Base-by-base conservation (phyloP, 2,329 filamentous ascomycete genomes). In the Ceratocystis diversiconidia region DNA sequence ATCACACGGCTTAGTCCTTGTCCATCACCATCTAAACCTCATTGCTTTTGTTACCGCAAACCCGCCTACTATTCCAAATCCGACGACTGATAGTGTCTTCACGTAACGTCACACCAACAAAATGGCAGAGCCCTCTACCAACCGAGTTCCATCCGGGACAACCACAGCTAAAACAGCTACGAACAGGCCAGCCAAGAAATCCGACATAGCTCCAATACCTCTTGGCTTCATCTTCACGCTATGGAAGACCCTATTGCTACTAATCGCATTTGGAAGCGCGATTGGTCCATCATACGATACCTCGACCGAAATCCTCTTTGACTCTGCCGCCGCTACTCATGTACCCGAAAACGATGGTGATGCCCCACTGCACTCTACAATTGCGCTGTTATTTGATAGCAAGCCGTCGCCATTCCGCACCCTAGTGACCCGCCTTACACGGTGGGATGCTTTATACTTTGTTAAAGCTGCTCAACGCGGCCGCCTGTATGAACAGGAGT, bases 401-500 rank as follows among this genome's bases (percentile, higher is more conserved):
- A 19, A 22, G 17, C 4, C 60, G 19, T 60, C 66, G 15, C 19
- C 65, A 17, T 46, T 67, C 50, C 52, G 61, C 28, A 66, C 62
- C 2, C 70, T 87, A 1, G 74, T 79, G 22, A 75, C 79, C 43
- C 83, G 83, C 55, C 76, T 94, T 66, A 85, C 85, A 5, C 81
- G 88, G 73, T 95, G 90, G 90, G 90, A 95, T 73, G 87, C 86
- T 41, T 79, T 95, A 69, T 94, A 92, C 74, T 92, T 86, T 71
- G 77, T 86, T 67, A 80, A 84, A 69, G 73, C 79, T 57, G 82
- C 88, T 3, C 79, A 79, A 52, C 78, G 82, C 10, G 88, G 87
- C 43, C 85, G 90, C 70, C 65, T 85, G 10, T 88, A 84, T 73
- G 90, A 95, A 76, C 90, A 94, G 75, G 88, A 92, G 74, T 94